A percentile compares a stretch with the other conserved stretches of the same genome.
phyloP scores from a whole-genome alignment of 768 basidiomycete genomes.

The Tricholoma flavovirens region DNA sequence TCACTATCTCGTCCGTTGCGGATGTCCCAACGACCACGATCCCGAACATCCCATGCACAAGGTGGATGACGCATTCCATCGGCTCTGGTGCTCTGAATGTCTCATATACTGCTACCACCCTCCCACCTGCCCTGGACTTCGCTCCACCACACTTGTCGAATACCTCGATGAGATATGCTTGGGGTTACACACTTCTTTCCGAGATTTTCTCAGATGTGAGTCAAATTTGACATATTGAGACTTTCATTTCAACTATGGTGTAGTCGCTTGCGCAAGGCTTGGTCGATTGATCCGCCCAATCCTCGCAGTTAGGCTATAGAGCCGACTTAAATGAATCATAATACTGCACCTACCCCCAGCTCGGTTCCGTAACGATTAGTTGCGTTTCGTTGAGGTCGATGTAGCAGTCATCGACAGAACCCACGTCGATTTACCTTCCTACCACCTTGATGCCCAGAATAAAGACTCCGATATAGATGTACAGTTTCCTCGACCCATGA shows the following conservation, averaged over 20 bases:
- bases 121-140: constrained; percentile 16
- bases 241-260: not conserved
- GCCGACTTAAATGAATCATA: not conserved
- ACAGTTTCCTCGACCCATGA: not conserved
- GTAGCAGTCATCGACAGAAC: not conserved
- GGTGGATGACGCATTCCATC: constrained; percentile 29
- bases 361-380: not conserved
- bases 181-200: constrained; percentile 9
- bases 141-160: constrained; percentile 10
- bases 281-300: constrained; percentile 3
- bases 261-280: not conserved
- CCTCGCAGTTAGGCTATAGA: constrained; percentile 1
- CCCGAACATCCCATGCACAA: constrained; percentile 24
- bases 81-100: constrained; percentile 28
- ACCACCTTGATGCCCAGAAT: not conserved
- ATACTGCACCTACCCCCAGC: not conserved
- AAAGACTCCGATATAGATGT: not conserved
- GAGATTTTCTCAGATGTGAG: constrained; percentile 14
- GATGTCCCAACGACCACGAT: constrained; percentile 25
- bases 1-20: constrained; percentile 30
- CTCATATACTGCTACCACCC: constrained; percentile 23
- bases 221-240: not conserved
- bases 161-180: constrained; percentile 10
- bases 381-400: not conserved
- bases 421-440: not conserved